These are phyloP conservation scores for Phyllostachys edulis DNA, from an alignment of 176 grass and related monocot species.

Conservation along the genomic window DNA sequence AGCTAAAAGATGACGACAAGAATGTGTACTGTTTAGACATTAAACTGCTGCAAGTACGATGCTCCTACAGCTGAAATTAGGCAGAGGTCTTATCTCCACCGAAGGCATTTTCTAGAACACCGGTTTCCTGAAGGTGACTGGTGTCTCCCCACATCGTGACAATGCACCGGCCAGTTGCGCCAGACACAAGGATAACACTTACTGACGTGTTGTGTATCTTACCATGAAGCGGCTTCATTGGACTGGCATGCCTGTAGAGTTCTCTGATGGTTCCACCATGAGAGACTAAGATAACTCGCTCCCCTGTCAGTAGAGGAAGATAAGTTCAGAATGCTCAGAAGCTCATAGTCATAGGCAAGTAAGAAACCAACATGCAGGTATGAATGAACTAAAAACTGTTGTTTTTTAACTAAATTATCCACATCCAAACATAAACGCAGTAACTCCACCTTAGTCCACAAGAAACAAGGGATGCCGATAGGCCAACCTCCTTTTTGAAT, in stretches of 20 bases:
- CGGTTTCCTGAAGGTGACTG: constrained; percentile 58
- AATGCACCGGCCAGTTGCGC: constrained; percentile 50
- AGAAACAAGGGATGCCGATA: background rate
- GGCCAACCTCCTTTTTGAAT: background rate
- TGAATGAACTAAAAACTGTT: background rate
- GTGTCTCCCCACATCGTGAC: constrained; percentile 63
- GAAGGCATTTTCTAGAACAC: constrained; percentile 59
- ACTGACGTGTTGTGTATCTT: constrained; percentile 76
- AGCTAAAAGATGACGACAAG: background rate
- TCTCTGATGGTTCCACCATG: constrained; percentile 77
- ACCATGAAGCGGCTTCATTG: constrained; percentile 31
- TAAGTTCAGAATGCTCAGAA: background rate
- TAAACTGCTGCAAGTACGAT: background rate
- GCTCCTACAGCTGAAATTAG: background rate
- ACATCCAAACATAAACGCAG: background rate
- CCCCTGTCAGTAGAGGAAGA: constrained; percentile 39
- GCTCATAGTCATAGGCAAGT: background rate
- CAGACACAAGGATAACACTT: constrained; percentile 66
- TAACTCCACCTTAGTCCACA: background rate
- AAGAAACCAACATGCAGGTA: background rate
- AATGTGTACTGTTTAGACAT: background rate
- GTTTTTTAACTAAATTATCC: background rate
- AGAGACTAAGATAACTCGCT: constrained; percentile 73
- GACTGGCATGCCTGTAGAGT: constrained; percentile 53
- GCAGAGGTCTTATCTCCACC: constrained; percentile 73